These are phyloP conservation scores for Adansonia madagascariensis DNA, from an alignment of 441 rosid genomes.

Conservation along the genomic window DNA sequence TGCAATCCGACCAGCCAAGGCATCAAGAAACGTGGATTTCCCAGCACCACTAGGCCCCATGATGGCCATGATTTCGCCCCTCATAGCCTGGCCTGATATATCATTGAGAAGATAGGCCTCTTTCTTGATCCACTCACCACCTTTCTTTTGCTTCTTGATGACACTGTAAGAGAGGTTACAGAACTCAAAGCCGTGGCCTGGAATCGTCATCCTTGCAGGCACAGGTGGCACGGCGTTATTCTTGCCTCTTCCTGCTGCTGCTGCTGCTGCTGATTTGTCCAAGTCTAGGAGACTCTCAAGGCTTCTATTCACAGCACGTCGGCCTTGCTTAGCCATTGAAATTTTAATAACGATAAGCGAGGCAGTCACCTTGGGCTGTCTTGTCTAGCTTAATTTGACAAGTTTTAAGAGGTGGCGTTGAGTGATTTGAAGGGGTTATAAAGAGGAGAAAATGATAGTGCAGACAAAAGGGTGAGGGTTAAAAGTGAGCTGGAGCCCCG, in stretches of 20 bases:
- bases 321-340: slow-evolving; percentile 20
- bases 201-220: slow-evolving; percentile 35
- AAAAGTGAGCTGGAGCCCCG: not conserved
- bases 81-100: slow-evolving; percentile 72
- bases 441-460: not conserved
- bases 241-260: not conserved
- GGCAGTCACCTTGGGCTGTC: not conserved
- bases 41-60: slow-evolving; percentile 92
- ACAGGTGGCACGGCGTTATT: slow-evolving; percentile 10
- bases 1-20: slow-evolving; percentile 78
- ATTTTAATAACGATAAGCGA: not conserved
- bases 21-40: slow-evolving; percentile 84
- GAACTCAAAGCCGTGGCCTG: slow-evolving; percentile 64
- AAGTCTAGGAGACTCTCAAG: slow-evolving; percentile 54
- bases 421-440: slow-evolving; percentile 9
- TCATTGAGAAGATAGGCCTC: slow-evolving; percentile 70
- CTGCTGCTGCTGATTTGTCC: slow-evolving; percentile 33
- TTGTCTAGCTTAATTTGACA: not conserved
- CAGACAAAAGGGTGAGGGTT: slow-evolving; percentile 9
- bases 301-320: slow-evolving; percentile 32
- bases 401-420: slow-evolving; percentile 9
- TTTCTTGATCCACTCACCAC: slow-evolving; percentile 52
- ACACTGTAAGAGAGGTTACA: slow-evolving; percentile 57
- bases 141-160: slow-evolving; percentile 61
- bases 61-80: slow-evolving; percentile 78